Base-by-base conservation (phyloP, 352 stramenopile species). In the Phytophthora boehmeriae region DNA sequence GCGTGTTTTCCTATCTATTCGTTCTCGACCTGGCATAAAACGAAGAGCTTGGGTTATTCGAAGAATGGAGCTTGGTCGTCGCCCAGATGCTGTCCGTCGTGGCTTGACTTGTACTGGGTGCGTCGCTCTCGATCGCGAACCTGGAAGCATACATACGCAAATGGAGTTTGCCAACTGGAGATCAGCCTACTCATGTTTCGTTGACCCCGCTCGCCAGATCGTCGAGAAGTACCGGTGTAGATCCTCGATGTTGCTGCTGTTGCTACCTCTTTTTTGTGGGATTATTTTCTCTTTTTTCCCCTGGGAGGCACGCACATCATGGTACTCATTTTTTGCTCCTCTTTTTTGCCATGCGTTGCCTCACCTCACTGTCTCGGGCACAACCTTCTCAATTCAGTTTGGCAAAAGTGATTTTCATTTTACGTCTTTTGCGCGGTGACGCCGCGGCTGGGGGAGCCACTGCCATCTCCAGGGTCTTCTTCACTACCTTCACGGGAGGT, bases 401-500 rank as follows among this genome's bases (percentile, higher is more conserved):
- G 63, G 67, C 76, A 89, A 95, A 95, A 75, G 83, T 90, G 76
- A 95, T 95, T 90, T 95, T 95, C 86, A 95, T 95, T 89, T 95
- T 95, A 88, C 86, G 86, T 81, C 86, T 81, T 69, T 95, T 95
- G 74, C 86, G 86, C 45, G 86, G 86, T 45, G 86, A 93, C 38
- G 83, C 80, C 39, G 83, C 71, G 28, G 58, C 71, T 49, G 71
- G 51, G 44, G 82, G 68, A 54, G 77, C 73, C 17, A 66, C 55
- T 17, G 68, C 54, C 46, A 68, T 54, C 56, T 81, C 63, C 58
- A 70, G 54, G 11, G 71, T 63, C 49, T 87, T 83, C 56, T 77
- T 82, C 52, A 80, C 46, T 42, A 75, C 72, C 64, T 82, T 83
- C 38, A 64, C 48, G 11, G 63, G 51, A 51, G 67, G 54, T 54